Percentiles rank a stretch among this genome's conserved stretches.
Evolutionary conservation across 2,329 filamentous ascomycete species (phyloP).

Genomic region (Arthrobotrys megalospora): DNA sequence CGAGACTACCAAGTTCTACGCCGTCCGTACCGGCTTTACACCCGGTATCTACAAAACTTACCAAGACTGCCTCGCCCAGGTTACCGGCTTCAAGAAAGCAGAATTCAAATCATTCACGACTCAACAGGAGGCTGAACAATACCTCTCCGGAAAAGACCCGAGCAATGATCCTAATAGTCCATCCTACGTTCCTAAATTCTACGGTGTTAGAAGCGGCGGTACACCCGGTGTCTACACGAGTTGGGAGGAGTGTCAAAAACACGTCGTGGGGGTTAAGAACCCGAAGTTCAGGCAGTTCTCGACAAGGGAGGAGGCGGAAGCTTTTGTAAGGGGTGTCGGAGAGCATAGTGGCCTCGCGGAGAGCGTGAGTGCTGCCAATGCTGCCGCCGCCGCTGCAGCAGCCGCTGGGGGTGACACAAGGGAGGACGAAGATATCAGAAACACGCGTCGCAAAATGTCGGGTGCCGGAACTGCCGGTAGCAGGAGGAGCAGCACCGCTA

Average conservation of each 20-base stretch:
- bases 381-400: slow-evolving; percentile 51
- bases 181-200: slow-evolving; percentile 71
- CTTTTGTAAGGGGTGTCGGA: slow-evolving; percentile 75
- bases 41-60: slow-evolving; percentile 77
- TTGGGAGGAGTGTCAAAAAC: slow-evolving; percentile 75
- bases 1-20: slow-evolving; percentile 73
- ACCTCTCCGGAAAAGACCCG: slow-evolving; percentile 64
- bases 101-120: slow-evolving; percentile 65
- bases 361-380: slow-evolving; percentile 50
- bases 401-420: slow-evolving; percentile 66
- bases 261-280: slow-evolving; percentile 77
- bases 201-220: slow-evolving; percentile 75
- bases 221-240: slow-evolving; percentile 75
- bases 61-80: slow-evolving; percentile 75
- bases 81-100: slow-evolving; percentile 72
- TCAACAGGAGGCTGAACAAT: slow-evolving; percentile 63
- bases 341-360: slow-evolving; percentile 67
- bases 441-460: slow-evolving; percentile 71
- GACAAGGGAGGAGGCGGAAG: slow-evolving; percentile 74
- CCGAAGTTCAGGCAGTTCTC: slow-evolving; percentile 72
- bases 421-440: slow-evolving; percentile 70
- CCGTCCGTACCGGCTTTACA: slow-evolving; percentile 74
- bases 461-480: slow-evolving; percentile 44
- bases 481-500: slow-evolving; percentile 57
- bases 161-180: slow-evolving; percentile 64